Base-by-base conservation (phyloP, 78 protist species). In the Cavenderia fasciculata region DNA sequence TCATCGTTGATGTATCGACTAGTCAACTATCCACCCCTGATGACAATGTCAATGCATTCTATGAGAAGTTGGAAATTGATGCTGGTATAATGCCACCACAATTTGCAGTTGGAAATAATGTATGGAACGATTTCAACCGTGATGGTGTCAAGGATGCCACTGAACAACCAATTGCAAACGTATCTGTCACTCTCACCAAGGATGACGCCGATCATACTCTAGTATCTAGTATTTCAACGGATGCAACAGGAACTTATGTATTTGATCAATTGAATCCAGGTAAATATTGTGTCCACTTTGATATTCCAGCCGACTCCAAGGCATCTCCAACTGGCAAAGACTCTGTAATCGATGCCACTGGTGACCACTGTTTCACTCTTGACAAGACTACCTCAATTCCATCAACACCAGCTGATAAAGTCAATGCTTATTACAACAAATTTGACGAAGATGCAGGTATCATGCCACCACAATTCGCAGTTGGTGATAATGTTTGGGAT, bases 401-500 rank as follows among this genome's bases (percentile, higher is more conserved):
- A 25, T 36, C 59, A 18, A 3, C 18, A 27, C 34, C 23, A 10
- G 44, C 14, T 18, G 65, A 59, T 57, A 2, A 29, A 25, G 34
- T 3, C 2, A 27, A 57, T 10, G 63, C n/a, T 8, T 57, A 36
- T 57, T 7, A 57, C 63, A 27, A 57, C 8, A 27, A 27, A 10
- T 36, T 36, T 27, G 27, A 21, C 63, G n/a, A 57, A 6, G 74
- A 68, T 31, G 29, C 57, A 29, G 91, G 91, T 68, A 12, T 84
- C 16, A 40, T 23, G 2, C 52, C 57, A 52, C 25, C 54, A 19
- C 41, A 11, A 23, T 84, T 41, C 25, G 59, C 74, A 3, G 36
- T 84, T 27, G 91, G 91, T 51, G 62, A 41, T 14, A 61, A 29
- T 38, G 51, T 65, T 34, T 84, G 46, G 44, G 18, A 23, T 38